A percentile compares a stretch with the other conserved stretches of the same genome.
These are phyloP conservation scores for Rosa lucieae DNA, from an alignment of 306 rosid species.

Conservation along the genomic window DNA sequence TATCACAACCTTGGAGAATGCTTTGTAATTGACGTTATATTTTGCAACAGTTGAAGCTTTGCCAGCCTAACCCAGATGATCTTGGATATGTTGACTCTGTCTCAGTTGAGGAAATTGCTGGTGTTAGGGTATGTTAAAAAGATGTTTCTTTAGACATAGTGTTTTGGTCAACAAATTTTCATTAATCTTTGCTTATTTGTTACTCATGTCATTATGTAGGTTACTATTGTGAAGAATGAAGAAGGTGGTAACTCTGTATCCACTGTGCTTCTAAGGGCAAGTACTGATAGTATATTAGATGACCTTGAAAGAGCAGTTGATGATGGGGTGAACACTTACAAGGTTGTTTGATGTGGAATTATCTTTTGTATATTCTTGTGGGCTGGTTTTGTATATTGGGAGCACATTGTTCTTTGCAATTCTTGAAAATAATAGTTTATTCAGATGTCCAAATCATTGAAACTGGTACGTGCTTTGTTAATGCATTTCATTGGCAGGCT, in stretches of 20 bases:
- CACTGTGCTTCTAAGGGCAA: slow-evolving; percentile 75
- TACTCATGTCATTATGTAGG: slow-evolving; percentile 38
- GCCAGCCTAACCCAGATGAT: slow-evolving; percentile 92
- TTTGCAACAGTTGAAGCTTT: slow-evolving; percentile 71
- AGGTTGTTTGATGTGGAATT: slow-evolving; percentile 42
- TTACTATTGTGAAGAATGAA: slow-evolving; percentile 71
- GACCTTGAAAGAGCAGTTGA: slow-evolving; percentile 95
- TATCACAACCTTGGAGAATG: slow-evolving; percentile 8
- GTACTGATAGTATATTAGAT: slow-evolving; percentile 84
- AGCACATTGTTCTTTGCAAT: slow-evolving; percentile 3
- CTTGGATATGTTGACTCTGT: slow-evolving; percentile 84
- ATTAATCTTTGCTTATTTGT: neutral
- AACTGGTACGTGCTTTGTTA: neutral
- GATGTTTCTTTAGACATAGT: slow-evolving; percentile 1
- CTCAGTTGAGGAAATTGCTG: slow-evolving; percentile 92
- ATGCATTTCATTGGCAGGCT: slow-evolving; percentile 54
- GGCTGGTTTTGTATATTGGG: neutral
- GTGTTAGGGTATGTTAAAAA: slow-evolving; percentile 65
- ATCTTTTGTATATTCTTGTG: slow-evolving; percentile 10
- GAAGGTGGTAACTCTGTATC: slow-evolving; percentile 84
- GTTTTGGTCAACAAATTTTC: neutral
- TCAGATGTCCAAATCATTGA: slow-evolving; percentile 6
- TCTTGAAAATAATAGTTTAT: neutral
- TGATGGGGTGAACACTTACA: slow-evolving; percentile 91
- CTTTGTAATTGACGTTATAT: slow-evolving; percentile 25